Conservation (phyloP, 1,139 yeast genomes). For the Lodderomyces jiufengensis region DNA sequence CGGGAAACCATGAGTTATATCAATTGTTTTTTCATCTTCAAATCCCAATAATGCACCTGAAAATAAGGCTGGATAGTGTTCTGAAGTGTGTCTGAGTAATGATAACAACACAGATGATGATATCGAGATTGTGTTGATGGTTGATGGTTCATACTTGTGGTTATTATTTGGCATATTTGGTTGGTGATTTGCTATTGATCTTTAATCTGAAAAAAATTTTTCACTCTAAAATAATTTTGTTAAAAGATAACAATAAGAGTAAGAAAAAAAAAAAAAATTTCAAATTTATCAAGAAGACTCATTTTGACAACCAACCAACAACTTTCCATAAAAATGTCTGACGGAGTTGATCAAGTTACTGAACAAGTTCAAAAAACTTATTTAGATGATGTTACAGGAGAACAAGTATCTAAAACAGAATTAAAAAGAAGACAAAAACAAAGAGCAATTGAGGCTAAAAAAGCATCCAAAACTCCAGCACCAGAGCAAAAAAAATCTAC, state of each 20-base stretch:
- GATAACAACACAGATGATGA: slow-evolving; percentile 65
- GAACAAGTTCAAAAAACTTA: slow-evolving; percentile 84
- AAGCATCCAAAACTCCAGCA: slow-evolving; percentile 82
- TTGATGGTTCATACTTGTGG: slow-evolving; percentile 28
- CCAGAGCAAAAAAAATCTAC: slow-evolving; percentile 46
- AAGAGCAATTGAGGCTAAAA: slow-evolving; percentile 83
- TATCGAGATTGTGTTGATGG: slow-evolving; percentile 43
- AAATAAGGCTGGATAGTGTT: slow-evolving; percentile 60
- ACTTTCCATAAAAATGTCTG: slow-evolving; percentile 33
- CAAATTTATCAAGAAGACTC: background rate
- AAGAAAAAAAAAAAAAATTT: slow-evolving; percentile 1
- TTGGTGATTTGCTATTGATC: background rate
- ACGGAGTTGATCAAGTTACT: slow-evolving; percentile 54
- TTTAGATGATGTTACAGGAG: slow-evolving; percentile 93
- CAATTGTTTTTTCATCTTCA: slow-evolving; percentile 53
- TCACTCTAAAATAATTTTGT: too few species aligned
- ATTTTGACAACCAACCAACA: background rate
- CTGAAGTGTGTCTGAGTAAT: slow-evolving; percentile 70
- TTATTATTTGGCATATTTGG: slow-evolving; percentile 5
- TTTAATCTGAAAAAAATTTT: slow-evolving; percentile 5
- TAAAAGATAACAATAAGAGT: too few species aligned
- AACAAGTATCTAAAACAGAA: slow-evolving; percentile 93
- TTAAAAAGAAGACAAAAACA: slow-evolving; percentile 93
- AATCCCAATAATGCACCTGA: slow-evolving; percentile 80
- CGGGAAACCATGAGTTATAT: slow-evolving; percentile 66